Percentiles rank a stretch among this genome's conserved stretches.
Evolutionary conservation across 192 early-diverging fungal species (phyloP).

Genomic region (Coemansia sp.): DNA sequence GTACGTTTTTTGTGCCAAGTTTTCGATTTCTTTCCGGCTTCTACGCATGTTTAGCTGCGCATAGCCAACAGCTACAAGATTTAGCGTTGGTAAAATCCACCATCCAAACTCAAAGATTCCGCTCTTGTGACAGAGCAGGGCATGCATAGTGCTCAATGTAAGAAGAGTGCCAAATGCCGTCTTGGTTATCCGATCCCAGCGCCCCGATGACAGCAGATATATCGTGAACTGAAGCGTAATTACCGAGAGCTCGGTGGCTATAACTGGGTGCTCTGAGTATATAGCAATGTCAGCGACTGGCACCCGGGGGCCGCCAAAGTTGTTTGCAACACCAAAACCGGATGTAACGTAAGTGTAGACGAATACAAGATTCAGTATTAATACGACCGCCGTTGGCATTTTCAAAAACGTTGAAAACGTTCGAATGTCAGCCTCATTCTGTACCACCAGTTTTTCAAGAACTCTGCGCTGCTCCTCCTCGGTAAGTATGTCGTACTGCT

Average conservation of each 20-base stretch:
- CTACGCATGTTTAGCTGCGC: slow-evolving; percentile 48
- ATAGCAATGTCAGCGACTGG: slow-evolving; percentile 23
- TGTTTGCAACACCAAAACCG: slow-evolving; percentile 8
- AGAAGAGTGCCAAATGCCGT: slow-evolving; percentile 3
- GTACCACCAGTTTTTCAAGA: slow-evolving; percentile 25
- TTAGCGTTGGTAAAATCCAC: slow-evolving; percentile 35
- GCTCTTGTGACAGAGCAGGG: slow-evolving; percentile 17
- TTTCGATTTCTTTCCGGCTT: slow-evolving; percentile 22
- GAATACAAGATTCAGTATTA: slow-evolving; percentile 41
- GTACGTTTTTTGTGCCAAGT: slow-evolving; percentile 11
- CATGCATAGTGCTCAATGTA: slow-evolving; percentile 8
- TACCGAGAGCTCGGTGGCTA: slow-evolving; percentile 38
- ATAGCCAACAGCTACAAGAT: slow-evolving; percentile 25
- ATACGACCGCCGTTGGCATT: slow-evolving; percentile 22
- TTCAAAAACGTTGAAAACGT: slow-evolving; percentile 38
- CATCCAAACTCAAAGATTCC: slow-evolving; percentile 26
- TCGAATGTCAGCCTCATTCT: slow-evolving; percentile 44
- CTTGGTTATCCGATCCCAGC: slow-evolving; percentile 25
- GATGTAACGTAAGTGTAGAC: slow-evolving; percentile 33
- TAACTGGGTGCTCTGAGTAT: slow-evolving; percentile 24
- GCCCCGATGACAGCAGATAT: slow-evolving; percentile 29
- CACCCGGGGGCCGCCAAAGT: slow-evolving; percentile 10
- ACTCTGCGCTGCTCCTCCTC: slow-evolving; percentile 23
- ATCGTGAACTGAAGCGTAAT: slow-evolving; percentile 38
- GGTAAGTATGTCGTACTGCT: slow-evolving; percentile 28